Base-by-base conservation (phyloP, 805 yeast genomes). In the Clavispora santaluciae region DNA sequence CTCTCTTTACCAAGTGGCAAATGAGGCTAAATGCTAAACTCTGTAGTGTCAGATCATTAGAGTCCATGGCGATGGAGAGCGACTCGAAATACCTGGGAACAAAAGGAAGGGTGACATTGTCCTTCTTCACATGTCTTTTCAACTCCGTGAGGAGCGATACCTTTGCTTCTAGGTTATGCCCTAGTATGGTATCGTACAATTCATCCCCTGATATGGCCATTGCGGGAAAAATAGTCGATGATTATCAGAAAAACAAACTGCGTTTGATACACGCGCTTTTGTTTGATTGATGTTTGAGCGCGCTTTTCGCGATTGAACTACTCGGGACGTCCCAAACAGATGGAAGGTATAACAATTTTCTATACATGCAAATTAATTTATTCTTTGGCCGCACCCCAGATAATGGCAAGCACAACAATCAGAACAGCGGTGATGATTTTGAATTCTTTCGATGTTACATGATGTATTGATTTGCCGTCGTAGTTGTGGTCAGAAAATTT, bases 1-100 rank as follows among this genome's bases (percentile, higher is more conserved):
- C 75, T 16, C 85, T 60, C 43, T 78, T 79, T 22, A 79, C 71
- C 39, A 79, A 56, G 50, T 79, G 83, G 36, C 80, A 76, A 4
- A 77, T 54, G 0, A 78, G 69, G 22, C 77, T 70, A 50, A 79
- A 78, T 2, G 78, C 68, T 17, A 59, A 40, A 1, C 66, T 44
- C 44, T 68, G 67, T 15, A 78, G 64, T 9, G 67, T 56, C 24
- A 59, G 40, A 36, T 68, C 69, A 3, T 58, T 49, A 4, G 67
- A 60, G 40, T 69, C 72, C 33, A 64, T 66, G 2, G 76, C 81
- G 3, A 65, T 50, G 7, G 72, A 60, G 35, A 80, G 57, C 0
- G 78, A 66, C 36, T 77, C 77, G 41, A 78, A 64, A 55, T 76
- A 78, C 29, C 63, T 54, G 10, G 76, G 75, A 4, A 75, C 81